These are phyloP conservation scores for Talaromyces marneffei DNA, from an alignment of 2,329 filamentous ascomycete species.

Conservation along the genomic window DNA sequence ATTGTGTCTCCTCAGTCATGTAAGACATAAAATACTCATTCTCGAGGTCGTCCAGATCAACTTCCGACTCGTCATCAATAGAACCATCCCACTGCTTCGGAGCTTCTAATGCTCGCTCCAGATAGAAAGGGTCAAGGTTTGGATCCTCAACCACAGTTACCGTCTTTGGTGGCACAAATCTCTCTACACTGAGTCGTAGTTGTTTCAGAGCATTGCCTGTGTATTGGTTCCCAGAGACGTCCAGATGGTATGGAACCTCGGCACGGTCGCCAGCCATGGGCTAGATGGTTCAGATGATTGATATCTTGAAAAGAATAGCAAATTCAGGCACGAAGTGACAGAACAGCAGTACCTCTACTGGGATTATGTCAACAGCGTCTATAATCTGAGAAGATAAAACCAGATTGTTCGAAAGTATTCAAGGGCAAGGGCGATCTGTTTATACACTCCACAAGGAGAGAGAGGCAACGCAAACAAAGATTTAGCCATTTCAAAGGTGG, in stretches of 20 bases:
- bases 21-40: slow-evolving; percentile 29
- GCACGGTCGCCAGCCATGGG: slow-evolving; percentile 35
- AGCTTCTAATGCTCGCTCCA: slow-evolving; percentile 30
- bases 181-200: slow-evolving; percentile 8
- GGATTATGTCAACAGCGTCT: neutral
- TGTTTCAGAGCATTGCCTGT: slow-evolving; percentile 27
- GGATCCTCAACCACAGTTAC: slow-evolving; percentile 24
- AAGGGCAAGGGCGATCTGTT: slow-evolving; percentile 22
- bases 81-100: slow-evolving; percentile 24
- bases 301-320: slow-evolving; percentile 1
- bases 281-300: slow-evolving; percentile 20
- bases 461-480: slow-evolving; percentile 11
- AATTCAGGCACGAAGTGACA: slow-evolving; percentile 2
- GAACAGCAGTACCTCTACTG: neutral
- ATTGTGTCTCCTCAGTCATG: slow-evolving; percentile 18
- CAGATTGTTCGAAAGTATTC: neutral
- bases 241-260: slow-evolving; percentile 28
- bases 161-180: slow-evolving; percentile 7
- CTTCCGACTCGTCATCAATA: slow-evolving; percentile 27
- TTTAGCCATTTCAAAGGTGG: slow-evolving; percentile 22
- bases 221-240: slow-evolving; percentile 26
- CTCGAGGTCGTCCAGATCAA: slow-evolving; percentile 26
- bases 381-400: neutral
- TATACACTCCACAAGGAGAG: slow-evolving; percentile 26
- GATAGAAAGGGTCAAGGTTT: slow-evolving; percentile 35